Percentiles rank a stretch among this genome's conserved stretches.
phyloP scores from a whole-genome alignment of 1,284 basidiomycete species.

The Puccinia brachypodii region DNA sequence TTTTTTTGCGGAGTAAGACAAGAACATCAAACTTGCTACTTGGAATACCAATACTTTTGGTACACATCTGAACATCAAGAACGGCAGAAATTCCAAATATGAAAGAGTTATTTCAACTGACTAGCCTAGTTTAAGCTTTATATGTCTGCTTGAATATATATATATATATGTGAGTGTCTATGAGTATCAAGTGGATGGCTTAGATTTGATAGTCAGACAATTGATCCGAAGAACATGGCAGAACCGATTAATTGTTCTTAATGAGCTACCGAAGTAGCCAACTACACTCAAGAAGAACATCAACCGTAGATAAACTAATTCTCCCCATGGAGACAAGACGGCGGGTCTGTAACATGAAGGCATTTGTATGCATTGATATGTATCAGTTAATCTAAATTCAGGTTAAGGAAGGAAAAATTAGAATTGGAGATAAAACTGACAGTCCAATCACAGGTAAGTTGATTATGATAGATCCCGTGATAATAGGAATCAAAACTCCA shows the following conservation, averaged over 20 bases:
- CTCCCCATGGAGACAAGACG: constrained; percentile 37
- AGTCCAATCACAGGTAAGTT: constrained; percentile 35
- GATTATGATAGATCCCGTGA: constrained; percentile 31
- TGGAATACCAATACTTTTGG: not conserved
- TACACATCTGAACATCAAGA: not conserved
- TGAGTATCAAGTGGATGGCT: not conserved
- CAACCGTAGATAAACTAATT: constrained; percentile 38
- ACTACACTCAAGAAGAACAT: constrained; percentile 30
- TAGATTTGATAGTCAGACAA: constrained; percentile 33
- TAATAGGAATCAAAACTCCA: constrained; percentile 23
- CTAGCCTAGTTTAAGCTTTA: not conserved
- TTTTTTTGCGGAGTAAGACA: not conserved
- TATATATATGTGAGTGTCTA: not conserved
- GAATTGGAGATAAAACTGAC: constrained; percentile 4
- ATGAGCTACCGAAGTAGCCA: constrained; percentile 19
- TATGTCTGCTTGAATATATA: not conserved
- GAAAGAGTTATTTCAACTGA: not conserved
- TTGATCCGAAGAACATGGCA: constrained; percentile 37
- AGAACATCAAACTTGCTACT: not conserved
- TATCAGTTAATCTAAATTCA: not conserved
- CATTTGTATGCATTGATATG: not conserved
- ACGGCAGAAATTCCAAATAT: not conserved
- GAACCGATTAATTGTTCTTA: constrained; percentile 40
- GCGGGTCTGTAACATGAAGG: constrained; percentile 22
- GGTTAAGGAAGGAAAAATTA: not conserved